Evolutionary conservation across 495 filamentous ascomycete genomes (phyloP), one percentile per base, ranked within the genome.

Genomic region (Daldinia childiae): DNA sequence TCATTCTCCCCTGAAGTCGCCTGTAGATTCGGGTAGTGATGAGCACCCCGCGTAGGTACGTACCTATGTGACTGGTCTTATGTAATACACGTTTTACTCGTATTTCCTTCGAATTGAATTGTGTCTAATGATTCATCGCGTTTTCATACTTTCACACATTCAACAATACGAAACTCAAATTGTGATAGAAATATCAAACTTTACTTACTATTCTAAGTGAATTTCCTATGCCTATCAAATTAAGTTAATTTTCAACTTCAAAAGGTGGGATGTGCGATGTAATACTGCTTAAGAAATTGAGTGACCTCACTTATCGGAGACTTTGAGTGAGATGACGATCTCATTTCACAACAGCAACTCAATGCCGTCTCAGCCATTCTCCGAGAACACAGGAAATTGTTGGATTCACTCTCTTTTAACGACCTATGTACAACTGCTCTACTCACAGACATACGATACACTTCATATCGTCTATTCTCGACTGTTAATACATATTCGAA

Each of bases 11-110:
- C 50, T 54, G 50, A 54, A 54, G 26, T 17, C 4, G 50, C 27
- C 27, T 54, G 12, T 30, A 54, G 21, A 54, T 54, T 54, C 14
- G 50, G 50, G 50, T 29, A 52, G 50, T 54, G 50, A 54, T 54
- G 24, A 24, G 48, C 50, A 54, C 50, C 50, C 50, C 50, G 29
- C 50, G 50, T n/a, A 29, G 19, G 32, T 34, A 34, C 32, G 26
- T 54, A 52, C 48, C 48, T 4, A 2, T 11, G 3, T 30, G 27
- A 54, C 34, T 0, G 12, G 12, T 54, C 15, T 29, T 30, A 54
- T 54, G 26, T 30, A 30, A 54, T 54, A 36, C 27, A 8, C 6
- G 14, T 27, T 26, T 14, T 30, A 48, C 3, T 48, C 43, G 43
- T 24, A 48, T 48, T 21, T 24, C 9, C 17, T 48, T 48, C 17